Percentiles rank a stretch among this genome's conserved stretches.
Evolutionary conservation across 768 basidiomycete genomes (phyloP).

Genomic region (Termitomyces eurrhizus): DNA sequence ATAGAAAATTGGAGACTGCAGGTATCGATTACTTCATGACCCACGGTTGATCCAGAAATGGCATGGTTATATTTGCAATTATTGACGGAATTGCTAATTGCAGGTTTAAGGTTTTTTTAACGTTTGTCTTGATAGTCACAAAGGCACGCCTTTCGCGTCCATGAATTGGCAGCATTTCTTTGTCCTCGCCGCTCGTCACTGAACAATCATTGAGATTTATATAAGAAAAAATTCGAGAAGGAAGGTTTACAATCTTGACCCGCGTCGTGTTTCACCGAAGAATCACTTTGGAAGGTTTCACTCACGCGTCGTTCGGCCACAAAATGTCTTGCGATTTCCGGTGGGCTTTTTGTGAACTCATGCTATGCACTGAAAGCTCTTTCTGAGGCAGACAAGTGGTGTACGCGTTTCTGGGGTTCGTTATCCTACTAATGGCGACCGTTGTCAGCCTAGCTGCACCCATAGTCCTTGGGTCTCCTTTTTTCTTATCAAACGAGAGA

Average conservation of each 20-base stretch:
- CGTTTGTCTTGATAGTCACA: not conserved
- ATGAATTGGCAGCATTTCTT: not conserved
- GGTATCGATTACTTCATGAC: too few relatives aligned
- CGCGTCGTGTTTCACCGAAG: conserved; percentile 1
- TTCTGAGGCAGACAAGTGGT: not conserved
- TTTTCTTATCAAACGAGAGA: not conserved
- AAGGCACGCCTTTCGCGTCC: not conserved
- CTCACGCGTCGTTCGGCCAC: not conserved
- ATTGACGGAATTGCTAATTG: not conserved
- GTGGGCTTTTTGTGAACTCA: not conserved
- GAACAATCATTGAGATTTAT: not conserved
- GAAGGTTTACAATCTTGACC: not conserved
- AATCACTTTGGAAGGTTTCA: not conserved
- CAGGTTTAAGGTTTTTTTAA: not conserved
- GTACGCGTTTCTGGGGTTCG: not conserved
- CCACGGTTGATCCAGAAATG: not conserved
- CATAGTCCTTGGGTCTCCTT: not conserved
- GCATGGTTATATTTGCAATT: not conserved
- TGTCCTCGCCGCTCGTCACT: not conserved
- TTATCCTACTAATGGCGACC: conserved; percentile 1
- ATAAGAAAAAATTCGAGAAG: not conserved
- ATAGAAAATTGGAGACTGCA: too few relatives aligned
- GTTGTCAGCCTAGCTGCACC: conserved; percentile 3
- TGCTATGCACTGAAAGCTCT: not conserved
- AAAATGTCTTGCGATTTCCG: conserved; percentile 2